Evolutionary conservation across 1,139 yeast species (phyloP).

Genomic region (Eremothecium coryli): DNA sequence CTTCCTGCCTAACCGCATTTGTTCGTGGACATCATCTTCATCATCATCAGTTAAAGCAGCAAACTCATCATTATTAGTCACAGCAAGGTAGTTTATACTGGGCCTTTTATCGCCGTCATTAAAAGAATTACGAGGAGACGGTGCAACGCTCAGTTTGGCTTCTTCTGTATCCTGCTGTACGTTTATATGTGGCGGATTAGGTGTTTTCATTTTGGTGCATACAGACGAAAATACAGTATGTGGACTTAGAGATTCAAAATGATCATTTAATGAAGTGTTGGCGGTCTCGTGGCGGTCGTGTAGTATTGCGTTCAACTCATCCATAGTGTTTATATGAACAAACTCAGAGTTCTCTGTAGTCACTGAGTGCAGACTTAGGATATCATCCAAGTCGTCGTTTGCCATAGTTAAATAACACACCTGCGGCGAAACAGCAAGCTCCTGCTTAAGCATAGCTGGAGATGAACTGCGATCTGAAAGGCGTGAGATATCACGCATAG

Average conservation of each 20-base stretch:
- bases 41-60: slow-evolving; percentile 8
- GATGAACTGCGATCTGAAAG: too few species aligned
- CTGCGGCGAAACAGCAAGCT: slow-evolving; percentile 17
- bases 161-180: background rate
- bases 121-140: slow-evolving; percentile 8
- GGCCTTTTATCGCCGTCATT: slow-evolving; percentile 6
- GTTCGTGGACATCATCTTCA: slow-evolving; percentile 13
- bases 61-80: slow-evolving; percentile 5
- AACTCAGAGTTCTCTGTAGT: slow-evolving; percentile 5
- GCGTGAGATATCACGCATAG: too few species aligned
- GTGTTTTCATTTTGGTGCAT: background rate
- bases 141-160: slow-evolving; percentile 5
- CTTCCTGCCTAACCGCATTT: slow-evolving; percentile 25
- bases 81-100: slow-evolving; percentile 7
- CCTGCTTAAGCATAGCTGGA: slow-evolving; percentile 11
- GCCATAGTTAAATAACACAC: slow-evolving; percentile 19
- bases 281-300: background rate
- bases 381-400: slow-evolving; percentile 24
- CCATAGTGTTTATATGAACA: background rate
- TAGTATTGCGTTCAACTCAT: slow-evolving; percentile 3
- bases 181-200: slow-evolving; percentile 3
- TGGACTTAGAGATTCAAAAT: background rate
- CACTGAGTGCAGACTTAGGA: slow-evolving; percentile 25
- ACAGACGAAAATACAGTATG: background rate
- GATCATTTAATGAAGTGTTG: background rate